Conservation (phyloP, 768 basidiomycete genomes). For the Lactarius hatsudake region DNA sequence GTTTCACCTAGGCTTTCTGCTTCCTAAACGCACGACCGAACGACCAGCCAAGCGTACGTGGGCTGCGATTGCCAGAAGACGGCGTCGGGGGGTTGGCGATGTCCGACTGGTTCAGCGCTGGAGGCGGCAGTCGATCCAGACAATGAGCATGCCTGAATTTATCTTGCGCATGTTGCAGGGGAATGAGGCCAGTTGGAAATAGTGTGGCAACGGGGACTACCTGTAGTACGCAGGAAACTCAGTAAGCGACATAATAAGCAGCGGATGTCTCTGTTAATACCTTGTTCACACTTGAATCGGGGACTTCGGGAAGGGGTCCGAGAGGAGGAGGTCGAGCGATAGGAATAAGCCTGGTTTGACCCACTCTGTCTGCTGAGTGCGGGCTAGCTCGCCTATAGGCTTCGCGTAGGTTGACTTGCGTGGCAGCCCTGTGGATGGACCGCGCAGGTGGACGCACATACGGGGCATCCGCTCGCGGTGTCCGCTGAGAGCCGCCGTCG, state of each 20-base stretch:
- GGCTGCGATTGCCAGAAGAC: slow-evolving; percentile 1
- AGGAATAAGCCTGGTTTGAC: not conserved
- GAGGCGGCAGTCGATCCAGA: slow-evolving; percentile 14
- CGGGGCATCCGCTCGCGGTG: not conserved
- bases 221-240: not conserved
- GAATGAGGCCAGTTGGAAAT: slow-evolving; percentile 15
- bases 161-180: slow-evolving; percentile 13
- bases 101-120: not conserved
- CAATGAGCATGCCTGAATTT: slow-evolving; percentile 25
- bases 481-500: not conserved
- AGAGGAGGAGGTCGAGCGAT: not conserved
- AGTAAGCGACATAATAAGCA: not conserved
- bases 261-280: not conserved
- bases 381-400: not conserved
- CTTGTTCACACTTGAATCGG: not conserved
- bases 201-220: slow-evolving; percentile 10
- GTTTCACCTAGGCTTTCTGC: slow-evolving; percentile 12
- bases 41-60: slow-evolving; percentile 8
- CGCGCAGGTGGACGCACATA: not conserved
- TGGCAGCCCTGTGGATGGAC: slow-evolving; percentile 7
- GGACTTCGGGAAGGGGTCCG: not conserved
- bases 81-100: not conserved
- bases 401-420: slow-evolving; percentile 15
- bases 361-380: not conserved
- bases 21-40: slow-evolving; percentile 15